Evolutionary conservation across 2,329 filamentous ascomycete genomes (phyloP), one percentile per base, ranked within the genome.

Genomic region (Coleophoma crateriformis): DNA sequence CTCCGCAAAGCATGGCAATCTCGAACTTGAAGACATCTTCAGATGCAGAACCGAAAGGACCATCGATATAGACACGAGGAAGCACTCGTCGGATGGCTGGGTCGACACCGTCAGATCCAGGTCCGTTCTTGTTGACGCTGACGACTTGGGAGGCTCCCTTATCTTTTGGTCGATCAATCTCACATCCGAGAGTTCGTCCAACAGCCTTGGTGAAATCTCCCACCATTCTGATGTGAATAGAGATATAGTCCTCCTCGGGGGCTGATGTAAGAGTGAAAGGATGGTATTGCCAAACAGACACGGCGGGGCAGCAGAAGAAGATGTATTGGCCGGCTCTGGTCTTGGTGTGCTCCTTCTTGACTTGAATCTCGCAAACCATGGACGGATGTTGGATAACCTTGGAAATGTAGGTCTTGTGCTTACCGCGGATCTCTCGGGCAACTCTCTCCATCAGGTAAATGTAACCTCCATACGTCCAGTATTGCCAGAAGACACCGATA

Each of bases 1-100:
- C 88, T 52, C 88, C 88, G 51, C 87, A 85, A n/a, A 92, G 78
- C 22, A 91, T 74, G 6, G 87, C 81, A 37, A 89, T 77, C 69
- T 92, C 88, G 66, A 90, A 91, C 69, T 91, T 94, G 77, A 94
- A 94, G 42, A 95, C 88, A 60, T 94, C 88, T 64, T 94, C 88
- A 0, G 89, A 92, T 1, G 88, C 88, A 15, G 86, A 90, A 27
- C 89, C 89, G 61, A 94, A 95, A 2, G 89, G 89, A 0, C 89
- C 89, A 59, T 94, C 88, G 51, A 94, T 77, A 67, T 91, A 94
- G 43, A 94, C 82, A 19, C 88, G 80, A 6, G 89, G 89, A 0
- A 94, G 76, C 12, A 92, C 81, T 17, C 86, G 79, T 42, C 83
- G 82, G 17, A 92, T 79, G 2, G 79, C 81, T 7, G 87, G 84